These are phyloP conservation scores for Arthromyces matolae DNA, from an alignment of 768 basidiomycete genomes.

Conservation along the genomic window DNA sequence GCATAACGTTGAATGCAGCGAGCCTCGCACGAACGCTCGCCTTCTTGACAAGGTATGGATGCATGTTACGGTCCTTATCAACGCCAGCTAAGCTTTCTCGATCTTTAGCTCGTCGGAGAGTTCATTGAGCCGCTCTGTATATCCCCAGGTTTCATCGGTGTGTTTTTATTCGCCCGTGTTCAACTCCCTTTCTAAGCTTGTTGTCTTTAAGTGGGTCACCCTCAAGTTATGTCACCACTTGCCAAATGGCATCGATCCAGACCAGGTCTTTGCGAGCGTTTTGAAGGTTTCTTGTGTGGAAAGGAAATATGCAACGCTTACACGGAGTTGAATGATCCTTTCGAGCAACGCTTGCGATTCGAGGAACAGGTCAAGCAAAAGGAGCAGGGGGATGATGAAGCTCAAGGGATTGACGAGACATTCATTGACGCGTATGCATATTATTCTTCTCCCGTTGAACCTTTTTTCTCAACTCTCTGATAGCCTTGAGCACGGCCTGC, in stretches of 20 bases:
- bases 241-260: conserved; percentile 99
- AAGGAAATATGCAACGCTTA: conserved; percentile 99
- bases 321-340: conserved; percentile 99
- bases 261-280: conserved; percentile 96
- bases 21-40: conserved; percentile 92
- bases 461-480: conserved; percentile 7
- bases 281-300: conserved; percentile 97
- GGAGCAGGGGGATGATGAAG: conserved; percentile 96
- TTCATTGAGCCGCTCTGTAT: conserved; percentile 97
- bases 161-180: conserved; percentile 13
- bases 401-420: conserved; percentile 94
- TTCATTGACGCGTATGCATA: conserved; percentile 85
- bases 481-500: conserved; percentile 94
- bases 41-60: conserved; percentile 82
- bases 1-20: conserved; percentile 96
- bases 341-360: conserved; percentile 92
- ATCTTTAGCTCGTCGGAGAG: conserved; percentile 89
- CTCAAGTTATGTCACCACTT: conserved; percentile 98
- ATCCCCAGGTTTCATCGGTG: conserved; percentile 93
- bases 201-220: conserved; percentile 74
- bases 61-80: neutral
- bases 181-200: conserved; percentile 3
- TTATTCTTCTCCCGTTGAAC: neutral
- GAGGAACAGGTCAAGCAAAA: conserved; percentile 94
- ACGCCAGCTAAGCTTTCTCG: neutral